These are phyloP conservation scores for Kondoa subrosea DNA, from an alignment of 768 basidiomycete species.

Conservation along the genomic window DNA sequence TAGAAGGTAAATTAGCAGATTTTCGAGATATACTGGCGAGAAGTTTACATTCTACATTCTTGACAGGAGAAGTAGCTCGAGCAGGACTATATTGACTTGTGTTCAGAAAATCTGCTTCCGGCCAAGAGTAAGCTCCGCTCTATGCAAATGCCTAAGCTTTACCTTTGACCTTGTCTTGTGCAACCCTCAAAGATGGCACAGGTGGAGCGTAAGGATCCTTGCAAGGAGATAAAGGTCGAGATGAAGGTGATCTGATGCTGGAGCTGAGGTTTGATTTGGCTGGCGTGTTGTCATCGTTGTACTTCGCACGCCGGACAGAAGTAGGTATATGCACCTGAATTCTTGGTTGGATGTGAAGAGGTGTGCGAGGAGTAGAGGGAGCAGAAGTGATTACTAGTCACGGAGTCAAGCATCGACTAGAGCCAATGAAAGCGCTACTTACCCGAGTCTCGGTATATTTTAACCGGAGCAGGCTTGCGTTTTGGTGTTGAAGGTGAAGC, in stretches of 20 bases:
- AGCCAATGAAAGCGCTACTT: background rate
- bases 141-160: too few species aligned
- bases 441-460: conserved; percentile 1
- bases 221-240: background rate
- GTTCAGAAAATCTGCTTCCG: too few species aligned
- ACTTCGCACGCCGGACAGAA: background rate
- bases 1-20: background rate
- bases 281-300: background rate
- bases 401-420: background rate
- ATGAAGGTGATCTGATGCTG: background rate
- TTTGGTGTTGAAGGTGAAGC: background rate
- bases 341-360: background rate
- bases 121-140: too few species aligned
- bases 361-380: background rate
- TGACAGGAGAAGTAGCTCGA: too few species aligned
- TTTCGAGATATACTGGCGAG: too few species aligned
- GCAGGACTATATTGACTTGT: too few species aligned
- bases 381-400: too few species aligned
- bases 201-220: too few species aligned
- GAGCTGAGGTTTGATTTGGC: background rate
- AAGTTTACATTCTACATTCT: too few species aligned
- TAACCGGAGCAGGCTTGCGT: background rate
- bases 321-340: background rate
- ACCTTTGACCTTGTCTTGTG: too few species aligned
- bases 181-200: too few species aligned